Base-by-base conservation (phyloP, 2,329 filamentous ascomycete genomes). In the Sporothrix schenckii region DNA sequence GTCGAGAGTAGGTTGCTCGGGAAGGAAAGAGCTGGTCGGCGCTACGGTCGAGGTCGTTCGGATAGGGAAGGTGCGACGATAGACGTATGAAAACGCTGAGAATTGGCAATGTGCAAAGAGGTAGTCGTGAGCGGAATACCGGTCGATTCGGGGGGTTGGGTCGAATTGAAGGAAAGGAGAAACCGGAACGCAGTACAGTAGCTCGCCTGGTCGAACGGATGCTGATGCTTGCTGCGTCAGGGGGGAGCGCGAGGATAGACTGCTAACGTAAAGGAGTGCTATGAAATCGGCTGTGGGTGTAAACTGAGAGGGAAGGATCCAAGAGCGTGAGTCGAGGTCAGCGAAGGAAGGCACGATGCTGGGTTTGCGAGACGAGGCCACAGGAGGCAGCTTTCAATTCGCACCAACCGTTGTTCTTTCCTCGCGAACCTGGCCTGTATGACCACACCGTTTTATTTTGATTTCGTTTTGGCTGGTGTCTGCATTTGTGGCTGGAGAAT, bases 271-370 rank as follows among this genome's bases (percentile, higher is more conserved):
- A 4, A 49, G 34, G 30, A 54, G 11, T 14, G 67, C 3, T 27
- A 30, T n/a, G 14, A 47, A 11, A 53, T 27, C 30, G 11, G 27
- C 10, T 6, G 27, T 69, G 54, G 44, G 54, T 41, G 50, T 39
- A 39, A 16, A 69, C 16, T 47, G 41, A 24, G 41, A 53, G 14
- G 52, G 34, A 56, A 56, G 66, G 39, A 68, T 16, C 41, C 19
- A n/a, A 50, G 21, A 50, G 24, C 27, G 27, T 30, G 27, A 24
- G 44, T n/a, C 54, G 68, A 66, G n/a, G 56, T 27, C 21, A 34
- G 44, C 24, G 52, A 63, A 21, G 50, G 58, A 69, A 71, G 58
- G 66, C 54, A 68, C 69, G 58, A 68, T 70, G 54, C 47, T 9
- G 39, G 24, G n/a, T 44, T 49, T 39, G 56, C 9, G 19, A 56